These are phyloP conservation scores for Lactarius pseudohatsudake DNA, from an alignment of 768 basidiomycete species.

Conservation along the genomic window DNA sequence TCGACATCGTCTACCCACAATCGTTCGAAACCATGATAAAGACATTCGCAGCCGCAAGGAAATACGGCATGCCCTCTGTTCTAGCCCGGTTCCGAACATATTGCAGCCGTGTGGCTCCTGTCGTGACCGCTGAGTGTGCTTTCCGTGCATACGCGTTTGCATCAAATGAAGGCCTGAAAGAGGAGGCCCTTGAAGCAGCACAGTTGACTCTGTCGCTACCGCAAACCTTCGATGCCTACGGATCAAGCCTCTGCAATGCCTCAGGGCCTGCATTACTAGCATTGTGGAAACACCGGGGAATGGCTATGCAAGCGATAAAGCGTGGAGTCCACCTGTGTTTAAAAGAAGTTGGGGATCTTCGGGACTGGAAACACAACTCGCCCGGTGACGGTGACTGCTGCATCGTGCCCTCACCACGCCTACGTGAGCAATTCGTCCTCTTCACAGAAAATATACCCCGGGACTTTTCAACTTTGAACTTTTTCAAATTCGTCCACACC, in stretches of 20 bases:
- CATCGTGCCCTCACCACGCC: neutral
- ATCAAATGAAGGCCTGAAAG: slow-evolving; percentile 7
- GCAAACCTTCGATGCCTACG: slow-evolving; percentile 3
- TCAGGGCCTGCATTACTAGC: slow-evolving; percentile 12
- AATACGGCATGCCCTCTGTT: slow-evolving; percentile 5
- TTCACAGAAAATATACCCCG: neutral
- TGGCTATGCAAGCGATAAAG: neutral
- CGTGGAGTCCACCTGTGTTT: neutral
- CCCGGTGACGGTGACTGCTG: neutral
- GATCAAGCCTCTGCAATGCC: slow-evolving; percentile 1
- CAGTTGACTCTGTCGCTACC: slow-evolving; percentile 9
- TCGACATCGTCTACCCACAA: slow-evolving; percentile 11
- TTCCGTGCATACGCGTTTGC: slow-evolving; percentile 15
- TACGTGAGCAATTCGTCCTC: neutral
- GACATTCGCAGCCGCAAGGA: slow-evolving; percentile 6
- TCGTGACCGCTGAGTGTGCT: slow-evolving; percentile 11
- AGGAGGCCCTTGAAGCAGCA: slow-evolving; percentile 15
- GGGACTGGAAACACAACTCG: neutral
- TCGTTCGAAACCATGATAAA: slow-evolving; percentile 9
- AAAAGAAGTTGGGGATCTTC: slow-evolving; percentile 11
- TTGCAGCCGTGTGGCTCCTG: neutral
- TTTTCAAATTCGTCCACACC: neutral
- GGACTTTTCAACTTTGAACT: slow-evolving; percentile 1
- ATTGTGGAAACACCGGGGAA: slow-evolving; percentile 8
- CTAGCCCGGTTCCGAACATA: slow-evolving; percentile 11